These are phyloP conservation scores for Lithospermum erythrorhizon DNA, from an alignment of 257 asterid genomes.

Conservation along the genomic window DNA sequence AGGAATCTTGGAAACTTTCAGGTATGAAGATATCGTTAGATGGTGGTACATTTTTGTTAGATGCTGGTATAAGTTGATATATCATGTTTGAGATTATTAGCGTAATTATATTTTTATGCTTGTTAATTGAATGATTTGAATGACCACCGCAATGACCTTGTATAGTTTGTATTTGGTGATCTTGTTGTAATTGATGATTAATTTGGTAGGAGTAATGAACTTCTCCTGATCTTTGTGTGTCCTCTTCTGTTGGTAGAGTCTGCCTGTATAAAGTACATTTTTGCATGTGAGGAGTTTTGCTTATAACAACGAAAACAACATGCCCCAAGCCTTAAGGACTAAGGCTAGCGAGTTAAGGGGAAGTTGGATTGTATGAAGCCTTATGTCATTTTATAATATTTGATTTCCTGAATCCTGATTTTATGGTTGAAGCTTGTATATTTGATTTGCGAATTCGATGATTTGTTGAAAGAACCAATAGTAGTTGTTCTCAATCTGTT, in stretches of 20 bases:
- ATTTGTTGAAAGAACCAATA: neutral
- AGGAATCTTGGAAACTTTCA: conserved; percentile 84
- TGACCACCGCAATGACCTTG: neutral
- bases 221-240: neutral
- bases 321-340: no score
- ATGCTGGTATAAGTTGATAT: neutral
- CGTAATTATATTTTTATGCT: neutral
- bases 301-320: no score
- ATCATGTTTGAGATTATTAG: neutral
- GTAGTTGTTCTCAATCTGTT: neutral
- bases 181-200: neutral
- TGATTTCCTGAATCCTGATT: neutral
- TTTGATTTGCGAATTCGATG: neutral
- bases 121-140: neutral
- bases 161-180: neutral
- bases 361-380: no score
- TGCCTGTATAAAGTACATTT: no score
- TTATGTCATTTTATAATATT: neutral
- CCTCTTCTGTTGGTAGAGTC: no score
- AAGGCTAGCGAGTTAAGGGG: no score
- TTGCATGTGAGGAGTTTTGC: no score
- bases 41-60: neutral
- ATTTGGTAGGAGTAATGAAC: neutral
- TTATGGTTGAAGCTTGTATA: neutral
- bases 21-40: conserved; percentile 28